A percentile compares a stretch with the other conserved stretches of the same genome.
These are phyloP conservation scores for Coemansia sp. DNA, from an alignment of 192 early-diverging fungal genomes.

Conservation along the genomic window DNA sequence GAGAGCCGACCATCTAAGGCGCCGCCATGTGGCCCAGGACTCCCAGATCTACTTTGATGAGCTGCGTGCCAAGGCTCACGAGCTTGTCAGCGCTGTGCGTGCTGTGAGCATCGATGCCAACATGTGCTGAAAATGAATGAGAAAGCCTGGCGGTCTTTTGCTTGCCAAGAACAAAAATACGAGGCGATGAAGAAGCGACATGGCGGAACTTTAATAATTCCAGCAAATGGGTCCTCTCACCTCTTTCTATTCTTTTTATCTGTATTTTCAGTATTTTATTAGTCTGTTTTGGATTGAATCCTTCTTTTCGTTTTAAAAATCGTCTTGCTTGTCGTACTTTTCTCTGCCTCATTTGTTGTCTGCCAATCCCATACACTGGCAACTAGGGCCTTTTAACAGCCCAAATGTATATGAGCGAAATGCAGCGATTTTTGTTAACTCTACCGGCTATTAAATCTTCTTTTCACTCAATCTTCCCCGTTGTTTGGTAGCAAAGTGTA, in stretches of 20 bases:
- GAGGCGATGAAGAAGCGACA: too few species aligned
- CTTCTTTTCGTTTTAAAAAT: too few species aligned
- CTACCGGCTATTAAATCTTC: background rate
- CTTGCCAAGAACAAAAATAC: too few species aligned
- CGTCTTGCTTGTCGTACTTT: too few species aligned
- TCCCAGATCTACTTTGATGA: slow-evolving; percentile 67
- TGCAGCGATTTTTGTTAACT: background rate
- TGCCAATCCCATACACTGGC: background rate
- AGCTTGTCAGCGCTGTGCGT: slow-evolving; percentile 56
- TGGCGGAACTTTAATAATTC: too few species aligned
- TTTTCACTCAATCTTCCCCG: background rate
- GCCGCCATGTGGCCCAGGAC: slow-evolving; percentile 63
- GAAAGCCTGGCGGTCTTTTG: too few species aligned
- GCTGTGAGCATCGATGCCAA: slow-evolving; percentile 22
- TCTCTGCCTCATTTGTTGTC: background rate
- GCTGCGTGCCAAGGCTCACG: slow-evolving; percentile 61
- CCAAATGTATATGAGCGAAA: background rate
- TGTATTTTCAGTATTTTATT: background rate
- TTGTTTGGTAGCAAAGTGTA: background rate
- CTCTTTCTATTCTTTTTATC: slow-evolving; percentile 4
- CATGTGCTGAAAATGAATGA: background rate
- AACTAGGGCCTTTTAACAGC: background rate
- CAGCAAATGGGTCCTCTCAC: background rate
- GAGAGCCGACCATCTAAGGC: slow-evolving; percentile 60
- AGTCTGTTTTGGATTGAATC: background rate